Percentiles rank a stretch among this genome's conserved stretches.
These are phyloP conservation scores for Babesia caballi DNA, from an alignment of 169 alveolate genomes.

Conservation along the genomic window DNA sequence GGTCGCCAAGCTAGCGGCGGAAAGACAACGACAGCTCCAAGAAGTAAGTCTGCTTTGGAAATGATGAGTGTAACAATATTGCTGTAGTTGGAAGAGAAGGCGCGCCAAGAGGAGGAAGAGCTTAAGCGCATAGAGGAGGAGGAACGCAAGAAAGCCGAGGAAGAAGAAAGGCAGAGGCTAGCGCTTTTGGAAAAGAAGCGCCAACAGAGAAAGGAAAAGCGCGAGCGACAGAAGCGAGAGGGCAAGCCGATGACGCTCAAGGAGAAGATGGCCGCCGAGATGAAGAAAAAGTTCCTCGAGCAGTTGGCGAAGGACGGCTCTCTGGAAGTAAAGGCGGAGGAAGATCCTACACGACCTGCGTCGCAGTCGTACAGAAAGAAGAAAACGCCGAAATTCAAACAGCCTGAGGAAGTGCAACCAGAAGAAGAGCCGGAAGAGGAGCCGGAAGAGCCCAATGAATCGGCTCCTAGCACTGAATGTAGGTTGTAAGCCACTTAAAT, in stretches of 20 bases:
- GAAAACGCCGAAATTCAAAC: slow-evolving; percentile 16
- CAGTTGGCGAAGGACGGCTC: slow-evolving; percentile 69
- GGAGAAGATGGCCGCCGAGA: slow-evolving; percentile 76
- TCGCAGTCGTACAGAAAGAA: slow-evolving; percentile 21
- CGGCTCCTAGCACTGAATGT: not conserved
- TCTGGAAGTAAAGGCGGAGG: slow-evolving; percentile 49
- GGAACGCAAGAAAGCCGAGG: slow-evolving; percentile 64
- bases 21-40: slow-evolving; percentile 69
- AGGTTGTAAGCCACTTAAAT: not conserved
- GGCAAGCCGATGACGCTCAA: slow-evolving; percentile 80
- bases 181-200: slow-evolving; percentile 69
- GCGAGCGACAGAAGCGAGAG: slow-evolving; percentile 78
- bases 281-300: slow-evolving; percentile 74
- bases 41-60: slow-evolving; percentile 40
- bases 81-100: slow-evolving; percentile 74
- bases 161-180: slow-evolving; percentile 44
- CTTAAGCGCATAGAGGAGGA: slow-evolving; percentile 76
- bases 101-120: slow-evolving; percentile 76
- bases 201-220: slow-evolving; percentile 76
- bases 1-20: slow-evolving; percentile 82
- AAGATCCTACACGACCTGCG: too few species aligned
- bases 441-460: not conserved
- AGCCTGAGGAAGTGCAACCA: slow-evolving; percentile 14
- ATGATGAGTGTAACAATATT: not conserved
- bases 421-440: slow-evolving; percentile 39